A percentile compares a stretch with the other conserved stretches of the same genome.
Evolutionary conservation across 108 stramenopile genomes (phyloP).

Genomic region (Cylindrotheca fusiformis): DNA sequence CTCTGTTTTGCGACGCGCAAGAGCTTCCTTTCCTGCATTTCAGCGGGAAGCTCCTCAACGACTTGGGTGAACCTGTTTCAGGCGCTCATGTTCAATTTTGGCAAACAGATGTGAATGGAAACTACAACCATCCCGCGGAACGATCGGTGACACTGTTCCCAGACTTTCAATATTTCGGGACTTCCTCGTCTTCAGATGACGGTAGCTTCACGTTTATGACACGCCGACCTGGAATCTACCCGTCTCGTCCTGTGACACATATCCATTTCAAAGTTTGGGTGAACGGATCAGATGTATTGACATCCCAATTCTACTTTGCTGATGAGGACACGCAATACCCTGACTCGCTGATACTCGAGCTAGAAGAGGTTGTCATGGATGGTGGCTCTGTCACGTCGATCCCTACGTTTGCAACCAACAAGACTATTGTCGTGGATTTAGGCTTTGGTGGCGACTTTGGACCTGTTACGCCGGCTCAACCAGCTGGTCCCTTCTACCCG

Average conservation of each 20-base stretch:
- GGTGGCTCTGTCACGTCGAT: slow-evolving; percentile 6
- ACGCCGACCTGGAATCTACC: slow-evolving; percentile 22
- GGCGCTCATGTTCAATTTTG: slow-evolving; percentile 31
- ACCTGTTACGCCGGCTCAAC: slow-evolving; percentile 3
- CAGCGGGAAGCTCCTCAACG: slow-evolving; percentile 14
- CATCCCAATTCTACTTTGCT: slow-evolving; percentile 26
- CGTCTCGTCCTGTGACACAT: slow-evolving; percentile 18
- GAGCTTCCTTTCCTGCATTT: slow-evolving; percentile 12
- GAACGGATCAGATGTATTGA: slow-evolving; percentile 16
- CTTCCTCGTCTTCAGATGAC: slow-evolving; percentile 7
- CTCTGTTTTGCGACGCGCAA: too few species aligned
- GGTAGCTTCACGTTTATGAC: slow-evolving; percentile 22
- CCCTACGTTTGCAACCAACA: slow-evolving; percentile 16
- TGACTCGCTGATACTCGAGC: slow-evolving; percentile 10
- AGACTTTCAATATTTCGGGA: slow-evolving; percentile 28
- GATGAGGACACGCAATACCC: slow-evolving; percentile 10
- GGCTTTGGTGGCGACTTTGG: not conserved
- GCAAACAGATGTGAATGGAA: slow-evolving; percentile 26
- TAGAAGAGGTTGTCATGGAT: not conserved
- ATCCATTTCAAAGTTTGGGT: slow-evolving; percentile 29
- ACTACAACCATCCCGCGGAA: slow-evolving; percentile 21
- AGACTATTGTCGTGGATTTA: slow-evolving; percentile 6
- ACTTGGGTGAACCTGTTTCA: slow-evolving; percentile 22
- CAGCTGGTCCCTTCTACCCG: slow-evolving; percentile 26
- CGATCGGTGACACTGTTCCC: not conserved